These are phyloP conservation scores for Pythium scleroteichum DNA, from an alignment of 352 stramenopile genomes.

Conservation along the genomic window DNA sequence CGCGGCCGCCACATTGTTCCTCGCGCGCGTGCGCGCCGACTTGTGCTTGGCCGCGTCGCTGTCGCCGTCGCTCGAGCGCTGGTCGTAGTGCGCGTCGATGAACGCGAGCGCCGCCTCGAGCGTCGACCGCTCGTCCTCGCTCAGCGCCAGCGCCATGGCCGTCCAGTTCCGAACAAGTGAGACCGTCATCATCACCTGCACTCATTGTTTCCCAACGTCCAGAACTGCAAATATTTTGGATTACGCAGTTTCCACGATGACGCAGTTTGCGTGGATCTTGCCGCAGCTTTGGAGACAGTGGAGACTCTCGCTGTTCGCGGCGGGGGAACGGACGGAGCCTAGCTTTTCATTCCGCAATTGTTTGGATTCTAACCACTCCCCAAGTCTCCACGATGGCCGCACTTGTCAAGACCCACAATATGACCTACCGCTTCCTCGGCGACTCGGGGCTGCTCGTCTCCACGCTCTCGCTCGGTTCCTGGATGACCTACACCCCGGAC, in stretches of 20 bases:
- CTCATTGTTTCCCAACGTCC: background rate
- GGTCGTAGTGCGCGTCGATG: conserved; percentile 7
- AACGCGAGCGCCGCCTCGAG: conserved; percentile 15
- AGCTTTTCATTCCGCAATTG: too few species aligned
- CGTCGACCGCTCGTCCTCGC: conserved; percentile 6
- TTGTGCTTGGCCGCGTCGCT: background rate
- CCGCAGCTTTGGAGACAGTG: too few species aligned
- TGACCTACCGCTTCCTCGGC: conserved; percentile 36
- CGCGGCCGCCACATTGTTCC: conserved; percentile 7
- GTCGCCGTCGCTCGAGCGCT: background rate
- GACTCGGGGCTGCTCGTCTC: conserved; percentile 43
- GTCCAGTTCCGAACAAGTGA: too few species aligned
- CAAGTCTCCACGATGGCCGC: too few species aligned
- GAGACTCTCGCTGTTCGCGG: too few species aligned
- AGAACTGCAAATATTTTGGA: background rate
- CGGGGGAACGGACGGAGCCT: too few species aligned
- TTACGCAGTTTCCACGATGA: conserved; percentile 3
- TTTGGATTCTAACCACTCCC: too few species aligned
- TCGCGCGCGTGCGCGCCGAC: background rate
- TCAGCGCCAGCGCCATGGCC: too few species aligned
- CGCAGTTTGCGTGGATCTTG: too few species aligned
- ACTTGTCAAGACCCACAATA: conserved; percentile 3
- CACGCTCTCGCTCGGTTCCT: conserved; percentile 33
- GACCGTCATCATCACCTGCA: too few species aligned
- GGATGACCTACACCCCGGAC: background rate